Evolutionary conservation across 441 rosid genomes (phyloP).

Genomic region (Gossypium schwendimanii): DNA sequence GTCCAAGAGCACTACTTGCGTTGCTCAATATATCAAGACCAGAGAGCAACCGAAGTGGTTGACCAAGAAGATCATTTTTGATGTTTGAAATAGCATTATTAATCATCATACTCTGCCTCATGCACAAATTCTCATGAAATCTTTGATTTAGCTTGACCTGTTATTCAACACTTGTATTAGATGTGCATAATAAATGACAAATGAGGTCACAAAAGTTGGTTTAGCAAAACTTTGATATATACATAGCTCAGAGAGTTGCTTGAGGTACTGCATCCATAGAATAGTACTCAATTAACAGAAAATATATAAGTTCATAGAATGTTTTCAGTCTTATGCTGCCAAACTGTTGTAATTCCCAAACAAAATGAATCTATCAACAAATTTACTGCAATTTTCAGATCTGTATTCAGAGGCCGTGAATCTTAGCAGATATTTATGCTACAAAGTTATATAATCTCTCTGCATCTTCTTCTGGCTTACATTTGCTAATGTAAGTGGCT

Average conservation of each 20-base stretch:
- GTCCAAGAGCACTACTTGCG: conserved; percentile 99
- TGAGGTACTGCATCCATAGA: neutral
- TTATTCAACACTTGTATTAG: conserved; percentile 13
- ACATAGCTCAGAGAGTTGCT: neutral
- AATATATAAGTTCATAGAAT: neutral
- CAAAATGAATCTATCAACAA: neutral
- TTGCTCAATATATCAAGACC: conserved; percentile 98
- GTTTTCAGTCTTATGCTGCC: neutral
- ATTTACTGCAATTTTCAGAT: neutral
- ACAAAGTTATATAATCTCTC: neutral
- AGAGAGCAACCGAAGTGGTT: conserved; percentile 92
- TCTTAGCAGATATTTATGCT: neutral
- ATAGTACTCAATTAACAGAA: neutral
- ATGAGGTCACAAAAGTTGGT: neutral
- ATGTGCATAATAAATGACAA: conserved; percentile 8
- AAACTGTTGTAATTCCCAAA: neutral
- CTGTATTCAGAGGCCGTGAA: neutral
- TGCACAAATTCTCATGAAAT: conserved; percentile 70
- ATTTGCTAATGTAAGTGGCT: neutral
- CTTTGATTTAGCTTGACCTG: conserved; percentile 86
- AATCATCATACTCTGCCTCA: conserved; percentile 92
- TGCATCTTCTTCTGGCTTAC: conserved; percentile 7
- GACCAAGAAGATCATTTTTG: conserved; percentile 91
- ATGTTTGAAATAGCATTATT: conserved; percentile 69
- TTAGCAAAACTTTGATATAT: neutral